Evolutionary conservation across 306 rosid species (phyloP).

Genomic region (Cicer judaicum): DNA sequence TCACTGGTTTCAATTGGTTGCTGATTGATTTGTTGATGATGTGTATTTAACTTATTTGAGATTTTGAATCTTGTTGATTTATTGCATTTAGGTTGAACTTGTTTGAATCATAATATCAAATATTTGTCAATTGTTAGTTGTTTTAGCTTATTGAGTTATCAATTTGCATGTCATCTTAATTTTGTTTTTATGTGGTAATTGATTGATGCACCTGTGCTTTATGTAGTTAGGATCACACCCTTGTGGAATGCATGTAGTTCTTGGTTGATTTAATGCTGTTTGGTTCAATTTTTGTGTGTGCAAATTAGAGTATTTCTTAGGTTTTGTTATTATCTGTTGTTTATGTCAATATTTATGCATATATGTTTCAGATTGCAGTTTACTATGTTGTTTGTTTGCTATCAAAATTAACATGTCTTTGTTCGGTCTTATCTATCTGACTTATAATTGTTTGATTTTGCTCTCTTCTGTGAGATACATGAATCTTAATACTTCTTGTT

Average conservation of each 20-base stretch:
- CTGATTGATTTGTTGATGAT: slow-evolving; percentile 27
- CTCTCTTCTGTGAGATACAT: slow-evolving; percentile 11
- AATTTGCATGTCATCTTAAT: background rate
- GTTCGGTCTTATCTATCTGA: background rate
- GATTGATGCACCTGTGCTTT: background rate
- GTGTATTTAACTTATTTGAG: background rate
- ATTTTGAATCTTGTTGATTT: background rate
- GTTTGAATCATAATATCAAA: background rate
- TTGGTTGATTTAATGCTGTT: background rate
- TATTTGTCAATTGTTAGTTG: background rate
- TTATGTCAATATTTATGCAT: background rate
- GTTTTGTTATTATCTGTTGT: slow-evolving; percentile 7
- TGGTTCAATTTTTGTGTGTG: background rate
- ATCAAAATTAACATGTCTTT: background rate
- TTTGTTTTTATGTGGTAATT: background rate
- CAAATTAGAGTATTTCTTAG: background rate
- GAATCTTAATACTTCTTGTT: background rate
- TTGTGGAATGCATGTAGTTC: background rate
- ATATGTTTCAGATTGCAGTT: background rate
- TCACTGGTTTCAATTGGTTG: background rate
- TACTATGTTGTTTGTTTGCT: slow-evolving; percentile 8
- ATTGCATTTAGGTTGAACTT: slow-evolving; percentile 20
- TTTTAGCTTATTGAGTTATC: slow-evolving; percentile 6
- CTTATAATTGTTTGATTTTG: slow-evolving; percentile 3
- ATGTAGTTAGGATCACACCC: background rate